A percentile compares a stretch with the other conserved stretches of the same genome.
Evolutionary conservation across 2,329 filamentous ascomycete genomes (phyloP).

Genomic region (Hansfordia pulvinata): DNA sequence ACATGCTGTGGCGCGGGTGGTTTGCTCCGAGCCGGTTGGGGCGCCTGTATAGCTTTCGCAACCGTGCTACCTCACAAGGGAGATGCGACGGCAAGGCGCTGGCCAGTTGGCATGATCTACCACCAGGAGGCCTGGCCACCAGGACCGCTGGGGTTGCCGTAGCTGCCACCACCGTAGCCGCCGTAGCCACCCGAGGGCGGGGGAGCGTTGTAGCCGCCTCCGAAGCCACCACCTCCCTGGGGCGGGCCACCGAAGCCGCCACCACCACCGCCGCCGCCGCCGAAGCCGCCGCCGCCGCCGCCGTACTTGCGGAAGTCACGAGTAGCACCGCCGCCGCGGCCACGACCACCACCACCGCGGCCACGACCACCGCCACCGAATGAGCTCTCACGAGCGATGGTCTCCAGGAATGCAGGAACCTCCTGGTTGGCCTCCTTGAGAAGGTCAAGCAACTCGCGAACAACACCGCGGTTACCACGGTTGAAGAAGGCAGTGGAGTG

Average conservation of each 20-base stretch:
- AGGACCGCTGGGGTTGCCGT: slow-evolving; percentile 54
- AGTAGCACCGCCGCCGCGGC: slow-evolving; percentile 56
- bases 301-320: slow-evolving; percentile 81
- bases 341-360: slow-evolving; percentile 56
- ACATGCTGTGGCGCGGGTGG: too few relatives aligned
- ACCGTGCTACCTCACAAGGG: too few relatives aligned
- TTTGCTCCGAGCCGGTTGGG: too few relatives aligned
- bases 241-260: slow-evolving; percentile 30
- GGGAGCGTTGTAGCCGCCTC: too few relatives aligned
- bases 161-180: slow-evolving; percentile 38
- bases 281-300: slow-evolving; percentile 24
- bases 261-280: slow-evolving; percentile 25
- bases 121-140: slow-evolving; percentile 59
- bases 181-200: slow-evolving; percentile 25
- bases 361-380: slow-evolving; percentile 54
- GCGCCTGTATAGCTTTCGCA: too few relatives aligned
- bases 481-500: slow-evolving; percentile 99
- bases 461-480: slow-evolving; percentile 95
- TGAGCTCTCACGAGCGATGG: slow-evolving; percentile 87
- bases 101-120: too few relatives aligned
- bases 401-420: slow-evolving; percentile 86
- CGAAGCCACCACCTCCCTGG: slow-evolving; percentile 23
- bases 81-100: too few relatives aligned
- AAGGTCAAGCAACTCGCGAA: slow-evolving; percentile 91
- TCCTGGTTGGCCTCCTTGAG: slow-evolving; percentile 99